Evolutionary conservation across 495 filamentous ascomycete species (phyloP).

Genomic region (Daldinia bambusicola): DNA sequence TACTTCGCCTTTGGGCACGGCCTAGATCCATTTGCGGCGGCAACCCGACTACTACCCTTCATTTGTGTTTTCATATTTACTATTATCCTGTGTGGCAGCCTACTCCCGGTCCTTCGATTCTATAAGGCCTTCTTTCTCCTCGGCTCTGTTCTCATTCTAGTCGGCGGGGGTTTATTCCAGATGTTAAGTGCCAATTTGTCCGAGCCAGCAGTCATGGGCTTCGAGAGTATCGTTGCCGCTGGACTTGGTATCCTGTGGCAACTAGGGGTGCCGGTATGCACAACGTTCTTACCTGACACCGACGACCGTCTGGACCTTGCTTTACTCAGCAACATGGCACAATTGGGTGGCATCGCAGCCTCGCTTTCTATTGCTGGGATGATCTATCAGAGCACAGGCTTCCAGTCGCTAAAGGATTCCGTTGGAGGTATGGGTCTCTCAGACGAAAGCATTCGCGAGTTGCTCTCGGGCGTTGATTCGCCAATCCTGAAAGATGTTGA

Average conservation of each 20-base stretch:
- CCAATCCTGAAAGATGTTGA: constrained; percentile 48
- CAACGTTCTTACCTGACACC: constrained; percentile 55
- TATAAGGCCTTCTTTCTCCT: constrained; percentile 69
- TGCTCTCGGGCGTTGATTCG: constrained; percentile 58
- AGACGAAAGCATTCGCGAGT: constrained; percentile 50
- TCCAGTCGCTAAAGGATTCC: constrained; percentile 46
- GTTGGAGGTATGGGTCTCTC: constrained; percentile 45
- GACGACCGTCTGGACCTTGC: constrained; percentile 57
- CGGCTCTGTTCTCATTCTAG: constrained; percentile 58
- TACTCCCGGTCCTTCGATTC: constrained; percentile 59
- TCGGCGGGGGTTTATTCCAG: constrained; percentile 64
- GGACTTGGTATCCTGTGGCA: constrained; percentile 58
- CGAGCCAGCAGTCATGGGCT: constrained; percentile 60
- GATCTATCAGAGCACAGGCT: constrained; percentile 62
- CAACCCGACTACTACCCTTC: constrained; percentile 54
- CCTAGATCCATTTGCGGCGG: constrained; percentile 50
- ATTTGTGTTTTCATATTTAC: constrained; percentile 15
- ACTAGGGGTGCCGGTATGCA: constrained; percentile 63
- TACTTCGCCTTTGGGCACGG: constrained; percentile 60
- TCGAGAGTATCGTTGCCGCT: constrained; percentile 61
- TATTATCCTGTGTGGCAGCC: constrained; percentile 51
- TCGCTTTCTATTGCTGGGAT: constrained; percentile 64
- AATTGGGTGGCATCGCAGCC: constrained; percentile 62
- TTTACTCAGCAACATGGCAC: constrained; percentile 63
- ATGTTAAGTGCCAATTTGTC: constrained; percentile 51